Conservation (phyloP, 495 filamentous ascomycete genomes). For the Parmelia sp. region DNA sequence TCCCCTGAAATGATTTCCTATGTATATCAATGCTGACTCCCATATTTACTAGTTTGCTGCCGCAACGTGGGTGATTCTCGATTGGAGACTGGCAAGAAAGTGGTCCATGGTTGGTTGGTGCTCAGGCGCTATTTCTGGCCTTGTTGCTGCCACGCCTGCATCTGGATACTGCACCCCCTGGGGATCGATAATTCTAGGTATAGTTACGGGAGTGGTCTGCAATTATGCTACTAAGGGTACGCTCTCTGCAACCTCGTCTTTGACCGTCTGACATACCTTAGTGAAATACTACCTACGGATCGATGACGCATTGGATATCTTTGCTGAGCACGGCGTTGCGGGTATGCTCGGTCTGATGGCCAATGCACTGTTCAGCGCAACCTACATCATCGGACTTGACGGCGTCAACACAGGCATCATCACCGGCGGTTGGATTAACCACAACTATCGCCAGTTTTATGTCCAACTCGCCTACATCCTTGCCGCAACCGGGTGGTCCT, state of each 20-base stretch:
- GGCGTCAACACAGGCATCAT: constrained; percentile 75
- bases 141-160: constrained; percentile 87
- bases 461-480: constrained; percentile 87
- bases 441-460: constrained; percentile 85
- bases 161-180: constrained; percentile 85
- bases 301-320: constrained; percentile 96
- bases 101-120: constrained; percentile 99
- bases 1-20: too few relatives aligned
- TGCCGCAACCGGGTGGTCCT: constrained; percentile 67
- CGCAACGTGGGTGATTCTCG: constrained; percentile 85
- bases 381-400: constrained; percentile 87
- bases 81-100: constrained; percentile 91
- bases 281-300: constrained; percentile 94
- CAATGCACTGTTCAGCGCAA: constrained; percentile 85
- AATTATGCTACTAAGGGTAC: constrained; percentile 88
- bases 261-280: constrained; percentile 38
- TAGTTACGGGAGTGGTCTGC: constrained; percentile 77
- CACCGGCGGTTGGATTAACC: constrained; percentile 76
- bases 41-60: too few relatives aligned
- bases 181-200: constrained; percentile 77
- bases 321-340: constrained; percentile 94
- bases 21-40: too few relatives aligned
- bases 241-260: constrained; percentile 36
- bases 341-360: constrained; percentile 89
- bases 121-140: constrained; percentile 83